A percentile compares a stretch with the other conserved stretches of the same genome.
These are phyloP conservation scores for Myrmaecium sp. DNA, from an alignment of 2,329 filamentous ascomycete genomes.

Conservation along the genomic window DNA sequence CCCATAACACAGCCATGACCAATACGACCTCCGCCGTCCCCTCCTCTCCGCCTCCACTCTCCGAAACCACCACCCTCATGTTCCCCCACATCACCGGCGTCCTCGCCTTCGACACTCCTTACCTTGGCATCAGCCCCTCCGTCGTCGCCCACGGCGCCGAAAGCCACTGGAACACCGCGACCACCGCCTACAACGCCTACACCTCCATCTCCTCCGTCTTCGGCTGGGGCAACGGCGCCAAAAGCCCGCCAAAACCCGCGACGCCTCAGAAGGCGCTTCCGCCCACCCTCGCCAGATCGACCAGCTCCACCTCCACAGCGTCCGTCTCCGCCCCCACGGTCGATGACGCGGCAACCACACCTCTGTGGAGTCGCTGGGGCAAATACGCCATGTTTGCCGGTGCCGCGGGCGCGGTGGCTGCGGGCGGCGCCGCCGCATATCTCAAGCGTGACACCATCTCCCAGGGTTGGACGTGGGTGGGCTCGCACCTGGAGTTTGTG, in stretches of 20 bases:
- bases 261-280: constrained; percentile 18
- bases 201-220: constrained; percentile 46
- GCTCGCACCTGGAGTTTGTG: constrained; percentile 85
- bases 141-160: constrained; percentile 80
- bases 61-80: constrained; percentile 49
- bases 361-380: constrained; percentile 62
- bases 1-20: constrained; percentile 19
- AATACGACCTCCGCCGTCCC: constrained; percentile 15
- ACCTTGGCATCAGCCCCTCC: constrained; percentile 62
- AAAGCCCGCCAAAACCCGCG: constrained; percentile 4
- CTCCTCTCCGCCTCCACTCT: constrained; percentile 15
- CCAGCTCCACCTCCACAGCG: constrained; percentile 16
- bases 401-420: constrained; percentile 62
- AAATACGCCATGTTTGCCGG: constrained; percentile 75
- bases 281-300: no score
- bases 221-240: constrained; percentile 36
- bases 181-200: constrained; percentile 49
- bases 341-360: constrained; percentile 27
- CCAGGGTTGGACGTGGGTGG: constrained; percentile 63
- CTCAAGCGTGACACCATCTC: constrained; percentile 65
- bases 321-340: constrained; percentile 21
- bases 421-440: constrained; percentile 72
- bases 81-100: constrained; percentile 87
- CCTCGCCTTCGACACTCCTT: constrained; percentile 88
- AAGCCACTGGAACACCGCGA: constrained; percentile 62